Evolutionary conservation across 768 basidiomycete species (phyloP).

Genomic region (Termitomyces sp.): DNA sequence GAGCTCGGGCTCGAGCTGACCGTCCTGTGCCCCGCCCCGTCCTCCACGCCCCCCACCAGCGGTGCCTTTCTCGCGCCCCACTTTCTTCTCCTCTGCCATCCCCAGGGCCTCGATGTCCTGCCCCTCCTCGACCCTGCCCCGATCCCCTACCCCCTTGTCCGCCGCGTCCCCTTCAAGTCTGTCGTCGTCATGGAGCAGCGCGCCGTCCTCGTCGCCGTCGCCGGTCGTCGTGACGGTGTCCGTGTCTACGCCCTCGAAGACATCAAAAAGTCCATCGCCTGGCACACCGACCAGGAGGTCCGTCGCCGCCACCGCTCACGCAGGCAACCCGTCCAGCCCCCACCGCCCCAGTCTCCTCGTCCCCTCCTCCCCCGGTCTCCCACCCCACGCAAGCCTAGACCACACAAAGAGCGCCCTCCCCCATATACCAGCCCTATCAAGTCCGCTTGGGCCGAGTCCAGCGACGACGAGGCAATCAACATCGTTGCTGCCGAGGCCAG

Average conservation of each 20-base stretch:
- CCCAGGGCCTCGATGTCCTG: slow-evolving; percentile 84
- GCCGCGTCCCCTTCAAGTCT: slow-evolving; percentile 77
- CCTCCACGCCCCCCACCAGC: slow-evolving; percentile 67
- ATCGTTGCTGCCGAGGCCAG: slow-evolving; percentile 76
- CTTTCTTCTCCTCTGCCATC: slow-evolving; percentile 78
- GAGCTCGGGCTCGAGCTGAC: slow-evolving; percentile 75
- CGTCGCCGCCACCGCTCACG: slow-evolving; percentile 68
- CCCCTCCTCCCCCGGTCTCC: slow-evolving; percentile 39
- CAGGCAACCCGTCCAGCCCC: slow-evolving; percentile 39
- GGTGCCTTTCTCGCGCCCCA: slow-evolving; percentile 80
- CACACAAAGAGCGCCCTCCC: slow-evolving; percentile 57
- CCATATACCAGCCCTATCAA: slow-evolving; percentile 51
- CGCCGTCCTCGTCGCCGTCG: slow-evolving; percentile 86
- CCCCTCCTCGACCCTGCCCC: slow-evolving; percentile 66
- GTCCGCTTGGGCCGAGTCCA: slow-evolving; percentile 71
- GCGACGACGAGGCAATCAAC: slow-evolving; percentile 86
- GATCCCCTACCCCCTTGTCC: slow-evolving; percentile 78
- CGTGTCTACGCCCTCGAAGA: slow-evolving; percentile 87
- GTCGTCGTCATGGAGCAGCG: slow-evolving; percentile 93
- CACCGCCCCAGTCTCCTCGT: slow-evolving; percentile 18
- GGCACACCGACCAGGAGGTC: slow-evolving; percentile 79
- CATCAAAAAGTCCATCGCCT: slow-evolving; percentile 80
- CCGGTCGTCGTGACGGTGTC: slow-evolving; percentile 81
- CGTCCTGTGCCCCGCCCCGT: slow-evolving; percentile 65
- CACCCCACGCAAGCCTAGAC: slow-evolving; percentile 29